Conservation (phyloP, 495 filamentous ascomycete species). For the Talaromyces liani region DNA sequence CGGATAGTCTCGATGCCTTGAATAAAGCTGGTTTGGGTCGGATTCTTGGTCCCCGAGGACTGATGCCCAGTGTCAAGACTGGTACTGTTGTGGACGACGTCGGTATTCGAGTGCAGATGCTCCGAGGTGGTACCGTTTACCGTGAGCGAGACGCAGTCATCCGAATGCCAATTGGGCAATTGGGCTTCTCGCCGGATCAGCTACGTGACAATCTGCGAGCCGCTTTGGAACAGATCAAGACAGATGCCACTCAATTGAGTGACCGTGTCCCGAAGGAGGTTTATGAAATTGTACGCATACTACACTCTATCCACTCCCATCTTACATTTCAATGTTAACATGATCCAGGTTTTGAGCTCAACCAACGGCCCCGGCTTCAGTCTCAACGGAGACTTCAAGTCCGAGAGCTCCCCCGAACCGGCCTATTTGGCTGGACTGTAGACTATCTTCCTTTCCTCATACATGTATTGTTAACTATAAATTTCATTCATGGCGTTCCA, state of each 20-base stretch:
- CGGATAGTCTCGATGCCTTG: slow-evolving; percentile 61
- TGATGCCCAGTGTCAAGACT: slow-evolving; percentile 86
- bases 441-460: slow-evolving; percentile 27
- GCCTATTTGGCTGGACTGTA: slow-evolving; percentile 32
- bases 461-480: slow-evolving; percentile 12
- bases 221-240: slow-evolving; percentile 70
- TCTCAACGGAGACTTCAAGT: slow-evolving; percentile 67
- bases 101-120: slow-evolving; percentile 56
- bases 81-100: slow-evolving; percentile 84
- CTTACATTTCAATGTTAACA: neutral
- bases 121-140: slow-evolving; percentile 80
- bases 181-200: slow-evolving; percentile 83
- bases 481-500: slow-evolving; percentile 8
- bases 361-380: slow-evolving; percentile 81
- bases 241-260: slow-evolving; percentile 60
- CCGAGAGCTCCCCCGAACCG: slow-evolving; percentile 48
- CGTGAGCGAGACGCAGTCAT: slow-evolving; percentile 80
- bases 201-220: slow-evolving; percentile 76
- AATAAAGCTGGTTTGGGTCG: slow-evolving; percentile 71
- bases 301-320: neutral
- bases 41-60: slow-evolving; percentile 76
- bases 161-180: slow-evolving; percentile 79
- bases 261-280: slow-evolving; percentile 73
- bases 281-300: slow-evolving; percentile 66
- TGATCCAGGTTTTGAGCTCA: slow-evolving; percentile 66